Evolutionary conservation across 345 rosid species (phyloP), one percentile per base, ranked within the genome.

Genomic region (Moricandia arvensis): DNA sequence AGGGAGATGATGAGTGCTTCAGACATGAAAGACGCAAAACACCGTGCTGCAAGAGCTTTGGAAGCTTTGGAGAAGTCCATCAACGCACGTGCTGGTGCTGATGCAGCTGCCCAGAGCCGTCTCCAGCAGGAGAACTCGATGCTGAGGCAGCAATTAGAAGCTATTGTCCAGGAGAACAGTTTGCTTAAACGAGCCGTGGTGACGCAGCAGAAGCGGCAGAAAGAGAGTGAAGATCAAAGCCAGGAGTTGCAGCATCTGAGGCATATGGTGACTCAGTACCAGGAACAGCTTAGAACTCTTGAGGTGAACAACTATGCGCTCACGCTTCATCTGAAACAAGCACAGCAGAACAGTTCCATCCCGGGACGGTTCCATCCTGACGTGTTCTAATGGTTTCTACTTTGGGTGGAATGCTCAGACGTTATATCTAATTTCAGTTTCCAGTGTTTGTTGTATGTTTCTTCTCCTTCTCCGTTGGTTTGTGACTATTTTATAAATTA

Each of bases 231-330:
- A 58, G 85, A 85, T 69, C 86, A 79, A 71, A 84, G 75, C 70
- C 88, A 87, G 75, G 96, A 91, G 68, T 63, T 91, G 80, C 89
- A 90, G 84, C 89, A 86, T 69, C 72, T 91, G 81, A 90, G 87
- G 83, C 96, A 91, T 68, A 69, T 91, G 69, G 86, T 88, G 6
- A 61, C 91, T 66, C 96, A 87, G 72, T 91, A 88, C 79, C 97
- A 91, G 83, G 93, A 91, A 37, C 97, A 91, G 66, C 8, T 91
- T 83, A 90, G 92, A 80, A 85, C 93, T 29, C 80, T 91, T 38
- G 97, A 91, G 96, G 85, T 88, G 66, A 89, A 85, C 82, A 89
- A 89, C 78, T 89, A 89, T 81, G 93, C 95, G 11, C 75, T 91
- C 64, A 88, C 88, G 12, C 69, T 91, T 88, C 97, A 91, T 75